These are phyloP conservation scores for Cantharellus anzutake DNA, from an alignment of 768 basidiomycete genomes.

Conservation along the genomic window DNA sequence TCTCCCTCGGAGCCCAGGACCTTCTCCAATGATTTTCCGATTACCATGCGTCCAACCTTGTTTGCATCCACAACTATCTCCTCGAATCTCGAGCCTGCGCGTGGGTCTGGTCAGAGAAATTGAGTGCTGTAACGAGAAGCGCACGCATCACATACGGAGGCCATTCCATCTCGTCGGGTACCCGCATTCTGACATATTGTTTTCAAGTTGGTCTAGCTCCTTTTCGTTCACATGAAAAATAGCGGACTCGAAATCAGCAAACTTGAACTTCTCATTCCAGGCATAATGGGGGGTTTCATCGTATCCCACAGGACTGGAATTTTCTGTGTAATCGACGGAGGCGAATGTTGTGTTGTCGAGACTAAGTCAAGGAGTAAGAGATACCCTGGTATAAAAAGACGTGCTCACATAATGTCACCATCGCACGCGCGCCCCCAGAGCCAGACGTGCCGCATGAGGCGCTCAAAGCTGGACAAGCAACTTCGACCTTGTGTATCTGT, in stretches of 20 bases:
- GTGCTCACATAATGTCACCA: not conserved
- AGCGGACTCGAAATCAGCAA: not conserved
- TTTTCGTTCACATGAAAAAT: not conserved
- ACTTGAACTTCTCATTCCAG: not conserved
- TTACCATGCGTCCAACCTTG: not conserved
- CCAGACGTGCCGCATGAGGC: not conserved
- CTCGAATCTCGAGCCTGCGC: not conserved
- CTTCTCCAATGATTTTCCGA: not conserved
- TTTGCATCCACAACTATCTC: not conserved
- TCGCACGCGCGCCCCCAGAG: not conserved
- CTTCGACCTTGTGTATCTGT: not conserved
- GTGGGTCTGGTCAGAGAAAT: not conserved
- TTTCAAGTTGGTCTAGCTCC: not conserved
- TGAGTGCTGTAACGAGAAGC: not conserved
- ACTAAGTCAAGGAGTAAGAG: not conserved
- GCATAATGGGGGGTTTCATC: not conserved
- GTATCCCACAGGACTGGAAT: not conserved
- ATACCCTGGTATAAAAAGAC: not conserved
- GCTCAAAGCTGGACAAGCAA: not conserved
- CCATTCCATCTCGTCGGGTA: not conserved
- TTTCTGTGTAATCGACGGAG: not conserved
- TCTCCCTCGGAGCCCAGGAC: not conserved
- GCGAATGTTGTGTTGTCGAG: not conserved
- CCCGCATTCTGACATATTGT: not conserved
- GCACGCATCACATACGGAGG: not conserved